Base-by-base conservation (phyloP, 805 yeast genomes). In the Metschnikowia bowlesiae region DNA sequence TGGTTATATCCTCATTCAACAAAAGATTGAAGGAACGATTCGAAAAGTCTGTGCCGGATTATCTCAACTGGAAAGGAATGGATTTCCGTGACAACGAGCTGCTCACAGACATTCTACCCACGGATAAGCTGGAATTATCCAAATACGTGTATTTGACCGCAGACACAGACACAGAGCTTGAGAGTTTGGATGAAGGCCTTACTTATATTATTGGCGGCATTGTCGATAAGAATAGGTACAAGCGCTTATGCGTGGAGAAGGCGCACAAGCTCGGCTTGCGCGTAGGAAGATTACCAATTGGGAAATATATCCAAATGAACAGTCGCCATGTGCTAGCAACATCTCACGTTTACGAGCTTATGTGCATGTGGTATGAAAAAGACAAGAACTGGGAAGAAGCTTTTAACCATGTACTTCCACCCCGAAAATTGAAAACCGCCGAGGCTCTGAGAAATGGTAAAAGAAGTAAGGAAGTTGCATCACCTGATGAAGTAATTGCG, bases 201-300 rank as follows among this genome's bases (percentile, higher is more conserved):
- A 87, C 95, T 0, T 92, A 92, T 59, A 81, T 92, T 39, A 83
- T 92, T 45, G 99, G 99, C 8, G 99, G 98, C 0, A 92, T 92
- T 50, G 98, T 92, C 2, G 99, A 92, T 66, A 92, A 92, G 66
- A 95, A 95, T 52, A 79, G 98, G 59, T 85, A 90, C 70, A 88
- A 89, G 67, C 74, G 76, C 54, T 67, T 92, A 33, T 92, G 99
- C 65, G 75, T 81, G 44, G 78, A 86, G 55, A 94, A 91, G 66
- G 98, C 98, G 0, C 77, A 83, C 56, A 70, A 75, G 51, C 68
- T 87, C 57, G 89, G 91, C 0, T 74, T 92, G 16, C 65, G 74
- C 39, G 87, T 94, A 1, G 91, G 83, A 26, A 79, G 88, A 61
- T 75, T 92, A 46, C 99, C 99, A 5, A 89, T 92, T 49, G 95